Conservation (phyloP, 1,284 basidiomycete species). For the Ceratobasidium sp. region DNA sequence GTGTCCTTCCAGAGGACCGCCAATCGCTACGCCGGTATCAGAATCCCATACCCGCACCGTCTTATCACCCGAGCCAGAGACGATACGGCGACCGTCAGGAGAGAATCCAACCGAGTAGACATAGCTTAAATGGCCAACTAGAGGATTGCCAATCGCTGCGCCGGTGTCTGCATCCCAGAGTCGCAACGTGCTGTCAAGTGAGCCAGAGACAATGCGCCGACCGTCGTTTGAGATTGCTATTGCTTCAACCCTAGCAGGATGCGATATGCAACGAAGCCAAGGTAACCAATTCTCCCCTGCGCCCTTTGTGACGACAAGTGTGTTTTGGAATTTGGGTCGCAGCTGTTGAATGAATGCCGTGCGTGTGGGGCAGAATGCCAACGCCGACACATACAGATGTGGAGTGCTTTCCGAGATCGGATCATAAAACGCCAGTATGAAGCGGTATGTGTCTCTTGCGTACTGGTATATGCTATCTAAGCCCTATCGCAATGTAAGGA, state of each 20-base stretch:
- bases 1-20: background rate
- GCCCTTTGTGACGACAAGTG: background rate
- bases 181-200: background rate
- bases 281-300: background rate
- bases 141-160: background rate
- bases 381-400: conserved; percentile 40
- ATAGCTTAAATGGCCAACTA: background rate
- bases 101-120: conserved; percentile 4
- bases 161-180: conserved; percentile 11
- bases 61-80: background rate
- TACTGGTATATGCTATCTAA: background rate
- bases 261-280: conserved; percentile 14
- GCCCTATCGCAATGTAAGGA: too few species aligned
- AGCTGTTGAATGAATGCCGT: background rate
- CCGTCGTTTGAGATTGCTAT: conserved; percentile 3
- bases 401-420: conserved; percentile 26
- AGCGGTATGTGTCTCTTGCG: conserved; percentile 15
- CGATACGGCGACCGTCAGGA: background rate
- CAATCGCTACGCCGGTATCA: background rate
- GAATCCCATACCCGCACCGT: background rate
- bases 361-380: background rate
- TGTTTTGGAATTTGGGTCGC: conserved; percentile 1
- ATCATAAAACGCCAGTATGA: conserved; percentile 21
- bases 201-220: conserved; percentile 6
- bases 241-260: background rate